phyloP scores from a whole-genome alignment of 805 yeast species.

The Teunomyces atbi region DNA sequence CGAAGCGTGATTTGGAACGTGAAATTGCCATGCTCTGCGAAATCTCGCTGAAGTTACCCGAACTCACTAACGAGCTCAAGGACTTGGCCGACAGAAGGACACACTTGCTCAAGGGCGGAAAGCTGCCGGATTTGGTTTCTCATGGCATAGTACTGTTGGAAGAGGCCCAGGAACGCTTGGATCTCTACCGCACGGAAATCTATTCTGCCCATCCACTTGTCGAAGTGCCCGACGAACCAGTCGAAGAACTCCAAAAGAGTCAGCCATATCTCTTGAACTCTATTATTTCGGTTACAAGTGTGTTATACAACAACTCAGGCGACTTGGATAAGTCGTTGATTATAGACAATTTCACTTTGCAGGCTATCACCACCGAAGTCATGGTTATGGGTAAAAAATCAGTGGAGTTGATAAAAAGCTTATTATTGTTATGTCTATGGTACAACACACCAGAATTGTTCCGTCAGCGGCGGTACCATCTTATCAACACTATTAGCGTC shows the following conservation, averaged over 20 bases:
- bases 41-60: conserved; percentile 35
- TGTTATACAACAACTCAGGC: conserved; percentile 31
- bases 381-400: conserved; percentile 70
- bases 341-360: conserved; percentile 53
- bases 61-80: conserved; percentile 47
- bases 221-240: conserved; percentile 45
- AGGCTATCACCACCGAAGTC: conserved; percentile 54
- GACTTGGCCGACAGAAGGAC: conserved; percentile 43
- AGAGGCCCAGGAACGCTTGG: conserved; percentile 58
- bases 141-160: conserved; percentile 55
- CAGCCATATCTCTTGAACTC: conserved; percentile 65
- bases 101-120: conserved; percentile 23
- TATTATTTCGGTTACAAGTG: conserved; percentile 60
- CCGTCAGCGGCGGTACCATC: conserved; percentile 73
- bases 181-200: conserved; percentile 47
- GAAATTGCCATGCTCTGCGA: conserved; percentile 40
- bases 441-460: conserved; percentile 82
- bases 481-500: conserved; percentile 62
- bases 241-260: conserved; percentile 46
- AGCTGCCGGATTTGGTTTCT: conserved; percentile 49
- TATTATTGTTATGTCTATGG: conserved; percentile 68
- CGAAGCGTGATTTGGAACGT: conserved; percentile 37
- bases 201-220: conserved; percentile 56
- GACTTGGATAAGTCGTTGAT: conserved; percentile 43
- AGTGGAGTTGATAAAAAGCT: conserved; percentile 61